These are phyloP conservation scores for Pisolithus thermaeus DNA, from an alignment of 1,284 basidiomycete genomes.

Conservation along the genomic window DNA sequence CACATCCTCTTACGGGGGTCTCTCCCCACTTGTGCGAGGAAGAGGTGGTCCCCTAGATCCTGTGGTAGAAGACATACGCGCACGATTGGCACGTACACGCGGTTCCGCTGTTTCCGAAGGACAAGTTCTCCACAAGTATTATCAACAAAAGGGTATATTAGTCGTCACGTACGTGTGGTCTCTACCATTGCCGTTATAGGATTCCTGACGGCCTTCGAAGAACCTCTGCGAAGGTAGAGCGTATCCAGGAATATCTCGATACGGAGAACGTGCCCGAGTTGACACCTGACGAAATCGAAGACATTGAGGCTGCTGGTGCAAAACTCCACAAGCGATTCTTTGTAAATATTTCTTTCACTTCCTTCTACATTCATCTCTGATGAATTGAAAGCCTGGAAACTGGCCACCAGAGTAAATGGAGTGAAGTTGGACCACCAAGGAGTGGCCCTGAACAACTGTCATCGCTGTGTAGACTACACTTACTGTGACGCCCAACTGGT, in stretches of 20 bases:
- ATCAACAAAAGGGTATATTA: constrained; percentile 49
- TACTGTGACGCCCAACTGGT: no score
- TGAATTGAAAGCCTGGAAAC: constrained; percentile 9
- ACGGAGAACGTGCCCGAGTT: constrained; percentile 52
- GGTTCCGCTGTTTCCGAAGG: constrained; percentile 45
- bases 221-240: constrained; percentile 63
- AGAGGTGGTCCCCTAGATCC: constrained; percentile 52
- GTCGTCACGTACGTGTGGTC: constrained; percentile 60
- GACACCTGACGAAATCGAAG: constrained; percentile 52
- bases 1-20: constrained; percentile 63
- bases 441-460: background rate
- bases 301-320: constrained; percentile 58
- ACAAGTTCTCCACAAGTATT: constrained; percentile 59
- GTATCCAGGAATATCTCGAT: constrained; percentile 64
- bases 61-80: constrained; percentile 45
- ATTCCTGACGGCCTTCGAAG: constrained; percentile 28
- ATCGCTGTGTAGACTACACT: no score
- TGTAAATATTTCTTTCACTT: constrained; percentile 12
- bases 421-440: background rate
- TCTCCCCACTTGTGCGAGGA: constrained; percentile 53
- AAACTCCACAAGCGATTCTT: constrained; percentile 47
- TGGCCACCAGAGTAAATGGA: constrained; percentile 14
- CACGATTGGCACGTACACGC: constrained; percentile 37
- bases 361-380: background rate
- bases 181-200: background rate